Evolutionary conservation across 768 basidiomycete species (phyloP), one percentile per base, ranked within the genome.

Genomic region (Pleurotus platypus): DNA sequence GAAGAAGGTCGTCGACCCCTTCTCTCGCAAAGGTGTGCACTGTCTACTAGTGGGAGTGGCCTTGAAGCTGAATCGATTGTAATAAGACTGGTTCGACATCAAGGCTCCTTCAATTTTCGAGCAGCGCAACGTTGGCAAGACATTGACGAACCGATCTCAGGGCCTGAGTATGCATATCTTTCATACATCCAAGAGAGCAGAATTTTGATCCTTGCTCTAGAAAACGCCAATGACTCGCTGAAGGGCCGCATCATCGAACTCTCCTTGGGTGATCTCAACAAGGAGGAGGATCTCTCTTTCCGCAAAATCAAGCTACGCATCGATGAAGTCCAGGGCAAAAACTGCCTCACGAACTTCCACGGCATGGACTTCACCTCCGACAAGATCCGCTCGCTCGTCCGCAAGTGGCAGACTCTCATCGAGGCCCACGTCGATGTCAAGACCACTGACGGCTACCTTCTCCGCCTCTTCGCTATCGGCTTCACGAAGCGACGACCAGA

Each of bases 281-380:
- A 97, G 81, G 97, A 99, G 70, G 97, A 98, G 81, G 97, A 99
- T 71, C 94, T 98, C 71, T 87, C 93, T 57, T 99, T 95, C 92
- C 88, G 97, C 71, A 98, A 99, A 85, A 95, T 99, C 74, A 94
- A 95, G 80, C 87, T 99, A 74, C 92, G 94, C 69, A 84, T 98
- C 69, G 95, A 98, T 71, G 92, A 94, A 69, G 81, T 93, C 59
- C 90, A 97, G 78, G 97, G 97, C 79, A 96, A 95, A 83, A 97
- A 94, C 83, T 97, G 94, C 82, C 84, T 98, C 56, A 98, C 97
- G 73, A 96, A 95, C 78, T 99, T 99, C 92, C 91, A 96, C 76
- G 97, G 97, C 73, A 98, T 99, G 96, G 93, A 96, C 80, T 98
- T 99, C 80, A 98, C 97, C 61, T 97, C 96, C 58, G 97, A 99